A percentile compares a stretch with the other conserved stretches of the same genome.
Conservation (phyloP, 1,284 basidiomycete genomes). For the Heterobasidion irregulare region DNA sequence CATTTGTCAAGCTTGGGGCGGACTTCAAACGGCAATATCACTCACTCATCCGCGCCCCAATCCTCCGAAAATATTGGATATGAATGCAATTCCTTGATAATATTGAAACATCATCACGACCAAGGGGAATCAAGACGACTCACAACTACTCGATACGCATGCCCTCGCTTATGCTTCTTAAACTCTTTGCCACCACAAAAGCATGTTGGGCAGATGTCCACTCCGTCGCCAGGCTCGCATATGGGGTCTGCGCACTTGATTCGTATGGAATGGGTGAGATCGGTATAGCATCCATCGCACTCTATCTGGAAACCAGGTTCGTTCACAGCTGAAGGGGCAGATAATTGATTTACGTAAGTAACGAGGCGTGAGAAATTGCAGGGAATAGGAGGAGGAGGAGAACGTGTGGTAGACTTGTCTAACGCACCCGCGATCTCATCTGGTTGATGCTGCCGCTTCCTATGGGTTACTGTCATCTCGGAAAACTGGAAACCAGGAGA, state of each 20-base stretch:
- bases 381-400: slow-evolving; percentile 16
- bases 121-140: slow-evolving; percentile 14
- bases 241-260: slow-evolving; percentile 84
- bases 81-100: slow-evolving; percentile 80
- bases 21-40: slow-evolving; percentile 7
- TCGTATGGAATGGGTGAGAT: slow-evolving; percentile 83
- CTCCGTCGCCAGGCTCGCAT: slow-evolving; percentile 70
- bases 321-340: slow-evolving; percentile 44
- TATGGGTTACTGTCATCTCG: slow-evolving; percentile 67
- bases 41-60: slow-evolving; percentile 97
- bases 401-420: slow-evolving; percentile 16
- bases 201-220: slow-evolving; percentile 85
- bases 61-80: slow-evolving; percentile 94
- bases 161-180: slow-evolving; percentile 78
- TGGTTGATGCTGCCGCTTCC: slow-evolving; percentile 62
- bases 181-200: slow-evolving; percentile 93
- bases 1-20: neutral
- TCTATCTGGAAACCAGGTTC: slow-evolving; percentile 73
- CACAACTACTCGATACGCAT: slow-evolving; percentile 92
- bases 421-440: slow-evolving; percentile 68
- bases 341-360: slow-evolving; percentile 27
- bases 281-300: slow-evolving; percentile 66
- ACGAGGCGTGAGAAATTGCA: slow-evolving; percentile 28
- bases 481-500: slow-evolving; percentile 1
- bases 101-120: neutral